Conservation (phyloP, 495 filamentous ascomycete species). For the Amphirosellinia nigrospora region DNA sequence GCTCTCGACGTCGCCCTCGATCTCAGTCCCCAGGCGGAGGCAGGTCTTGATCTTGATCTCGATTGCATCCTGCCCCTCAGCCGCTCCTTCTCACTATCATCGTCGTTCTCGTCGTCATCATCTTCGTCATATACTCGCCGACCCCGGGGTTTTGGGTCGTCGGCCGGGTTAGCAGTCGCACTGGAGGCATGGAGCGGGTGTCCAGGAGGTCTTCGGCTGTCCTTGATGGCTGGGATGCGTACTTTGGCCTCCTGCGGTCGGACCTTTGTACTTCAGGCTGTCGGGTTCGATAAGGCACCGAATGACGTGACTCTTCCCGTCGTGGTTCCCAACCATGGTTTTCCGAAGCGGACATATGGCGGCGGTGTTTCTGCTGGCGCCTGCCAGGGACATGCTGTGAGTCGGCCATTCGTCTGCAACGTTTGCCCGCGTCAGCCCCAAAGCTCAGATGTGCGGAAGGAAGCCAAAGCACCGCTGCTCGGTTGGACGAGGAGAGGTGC, state of each 20-base stretch:
- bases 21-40: conserved; percentile 14
- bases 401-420: conserved; percentile 51
- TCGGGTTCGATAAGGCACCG: conserved; percentile 49
- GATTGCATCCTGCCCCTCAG: conserved; percentile 29
- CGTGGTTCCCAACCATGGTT: conserved; percentile 50
- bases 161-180: conserved; percentile 34
- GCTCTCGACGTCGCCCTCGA: conserved; percentile 35
- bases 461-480: conserved; percentile 34
- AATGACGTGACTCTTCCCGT: conserved; percentile 43
- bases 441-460: conserved; percentile 38
- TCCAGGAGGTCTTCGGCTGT: conserved; percentile 32
- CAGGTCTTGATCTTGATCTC: conserved; percentile 28
- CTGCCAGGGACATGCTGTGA: conserved; percentile 41
- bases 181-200: conserved; percentile 39
- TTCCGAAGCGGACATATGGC: conserved; percentile 41
- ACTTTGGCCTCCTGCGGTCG: conserved; percentile 35
- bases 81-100: conserved; percentile 31
- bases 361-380: conserved; percentile 42
- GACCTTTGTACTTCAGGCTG: conserved; percentile 41
- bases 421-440: conserved; percentile 48
- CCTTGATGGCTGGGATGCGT: conserved; percentile 34
- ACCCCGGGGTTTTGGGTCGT: conserved; percentile 31
- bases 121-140: conserved; percentile 36
- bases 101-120: conserved; percentile 31
- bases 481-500: conserved; percentile 38